phyloP scores from a whole-genome alignment of 176 grass and related monocot genomes.

The Pontederia paniculata region DNA sequence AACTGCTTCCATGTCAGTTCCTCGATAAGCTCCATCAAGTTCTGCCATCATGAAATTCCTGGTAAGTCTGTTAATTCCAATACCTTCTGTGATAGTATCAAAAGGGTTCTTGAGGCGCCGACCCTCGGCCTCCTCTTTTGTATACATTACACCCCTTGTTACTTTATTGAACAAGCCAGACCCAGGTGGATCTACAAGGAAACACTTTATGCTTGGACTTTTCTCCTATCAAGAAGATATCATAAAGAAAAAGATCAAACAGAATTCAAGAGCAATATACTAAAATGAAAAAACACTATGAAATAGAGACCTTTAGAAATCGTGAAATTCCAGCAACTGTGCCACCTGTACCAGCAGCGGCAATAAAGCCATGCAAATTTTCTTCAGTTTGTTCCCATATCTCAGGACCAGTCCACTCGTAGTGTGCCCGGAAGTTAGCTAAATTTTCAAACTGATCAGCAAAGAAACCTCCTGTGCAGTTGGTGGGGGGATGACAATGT shows the following conservation, averaged over 20 bases:
- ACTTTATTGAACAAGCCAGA: slow-evolving; percentile 96
- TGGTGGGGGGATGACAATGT: slow-evolving; percentile 8
- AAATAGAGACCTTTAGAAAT: slow-evolving; percentile 73
- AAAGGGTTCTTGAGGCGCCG: slow-evolving; percentile 93
- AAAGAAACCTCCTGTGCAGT: slow-evolving; percentile 71
- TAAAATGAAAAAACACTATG: slow-evolving; percentile 14
- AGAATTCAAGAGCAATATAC: slow-evolving; percentile 13
- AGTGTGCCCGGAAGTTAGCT: slow-evolving; percentile 84
- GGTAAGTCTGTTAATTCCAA: slow-evolving; percentile 91
- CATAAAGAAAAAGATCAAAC: slow-evolving; percentile 16
- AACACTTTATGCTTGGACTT: slow-evolving; percentile 69
- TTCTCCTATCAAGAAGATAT: slow-evolving; percentile 44
- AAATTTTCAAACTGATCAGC: slow-evolving; percentile 97
- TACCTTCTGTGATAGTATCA: slow-evolving; percentile 94
- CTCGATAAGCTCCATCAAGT: slow-evolving; percentile 76
- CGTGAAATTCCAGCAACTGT: slow-evolving; percentile 81
- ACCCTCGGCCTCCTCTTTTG: slow-evolving; percentile 93
- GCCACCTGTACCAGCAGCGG: slow-evolving; percentile 79
- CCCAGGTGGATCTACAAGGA: slow-evolving; percentile 82
- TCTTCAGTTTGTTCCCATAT: slow-evolving; percentile 83
- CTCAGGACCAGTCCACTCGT: slow-evolving; percentile 91
- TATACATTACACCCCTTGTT: slow-evolving; percentile 89
- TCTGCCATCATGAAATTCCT: slow-evolving; percentile 86
- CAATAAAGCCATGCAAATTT: slow-evolving; percentile 66
- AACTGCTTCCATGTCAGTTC: slow-evolving; percentile 80